Base-by-base conservation (phyloP, 768 basidiomycete species). In the Serendipita sp. region DNA sequence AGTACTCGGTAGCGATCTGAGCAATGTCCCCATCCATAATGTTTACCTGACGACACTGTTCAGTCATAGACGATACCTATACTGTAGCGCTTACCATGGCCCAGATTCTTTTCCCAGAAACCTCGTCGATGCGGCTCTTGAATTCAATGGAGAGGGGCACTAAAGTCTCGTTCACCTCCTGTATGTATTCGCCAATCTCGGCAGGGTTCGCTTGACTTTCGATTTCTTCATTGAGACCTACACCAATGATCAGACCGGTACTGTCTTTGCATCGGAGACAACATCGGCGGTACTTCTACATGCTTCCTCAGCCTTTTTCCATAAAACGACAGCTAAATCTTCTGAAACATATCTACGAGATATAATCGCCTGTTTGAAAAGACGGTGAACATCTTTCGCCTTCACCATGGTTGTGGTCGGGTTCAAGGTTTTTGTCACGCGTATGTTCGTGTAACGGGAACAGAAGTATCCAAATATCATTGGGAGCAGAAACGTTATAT, bases 1-100 rank as follows among this genome's bases (percentile, higher is more conserved):
- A 80, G 68, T 92, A 95, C 42, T 89, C 87, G 0, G 89, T 90
- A 2, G 90, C 91, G 70, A 88, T 73, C 69, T 90, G 90, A 0
- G 91, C 86, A 34, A 92, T 78, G 61, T 84, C 84, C 68, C 94
- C 91, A 17, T 82, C 84, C 65, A 83, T 88, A 7, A 79, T 75
- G 69, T 94, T 95, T 48, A 90, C 83, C 90, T 93, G 62, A 2
- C 5, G 38, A 51, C 7, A 13, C 7, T 1, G n/a, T 5, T 48
- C 26, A 48, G 1, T 48, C n/a, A 9, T 9, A n/a, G n/a, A n/a
- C 26, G n/a, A 5, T 20, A n/a, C 5, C 7, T n/a, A 1, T 48
- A 28, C n/a, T 38, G 5, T 1, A n/a, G 3, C 26, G 72, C 84
- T 65, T 66, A 91, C 90, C 68, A 93, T 70, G 7, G 82, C 81